phyloP scores from a whole-genome alignment of 148 eudicot species.

The Fagopyrum tataricum region DNA sequence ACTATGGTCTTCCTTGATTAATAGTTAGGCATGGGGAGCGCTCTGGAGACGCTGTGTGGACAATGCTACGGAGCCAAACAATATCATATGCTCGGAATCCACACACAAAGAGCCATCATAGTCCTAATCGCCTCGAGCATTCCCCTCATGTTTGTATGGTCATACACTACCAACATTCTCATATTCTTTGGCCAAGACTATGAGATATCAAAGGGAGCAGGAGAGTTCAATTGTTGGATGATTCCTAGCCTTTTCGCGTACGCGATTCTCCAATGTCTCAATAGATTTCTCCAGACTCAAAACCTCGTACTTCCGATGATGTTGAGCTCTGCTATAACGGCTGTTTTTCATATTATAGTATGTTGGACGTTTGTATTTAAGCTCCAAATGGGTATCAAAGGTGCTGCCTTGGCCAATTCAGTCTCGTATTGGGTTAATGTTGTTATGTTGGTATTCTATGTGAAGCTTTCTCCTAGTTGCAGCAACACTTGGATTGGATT shows the following conservation, averaged over 20 bases:
- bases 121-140: conserved; percentile 23
- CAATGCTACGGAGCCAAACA: conserved; percentile 49
- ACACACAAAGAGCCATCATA: conserved; percentile 35
- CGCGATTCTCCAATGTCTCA: conserved; percentile 40
- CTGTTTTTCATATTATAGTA: conserved; percentile 24
- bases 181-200: conserved; percentile 29
- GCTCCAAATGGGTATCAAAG: conserved; percentile 28
- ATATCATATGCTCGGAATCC: conserved; percentile 36
- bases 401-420: conserved; percentile 41
- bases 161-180: conserved; percentile 27
- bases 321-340: conserved; percentile 27
- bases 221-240: conserved; percentile 35
- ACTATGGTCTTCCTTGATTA: too few relatives aligned
- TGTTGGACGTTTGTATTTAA: conserved; percentile 37
- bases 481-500: conserved; percentile 36
- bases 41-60: conserved; percentile 43
- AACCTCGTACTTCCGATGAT: conserved; percentile 35
- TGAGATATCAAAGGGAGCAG: conserved; percentile 34
- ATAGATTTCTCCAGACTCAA: conserved; percentile 42
- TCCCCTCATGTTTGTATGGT: conserved; percentile 32
- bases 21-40: conserved; percentile 52
- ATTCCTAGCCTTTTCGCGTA: conserved; percentile 42
- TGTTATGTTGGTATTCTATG: conserved; percentile 24
- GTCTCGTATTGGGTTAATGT: conserved; percentile 40
- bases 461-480: conserved; percentile 28